Conservation (phyloP, 495 filamentous ascomycete species). For the Penicillium maclennaniae region DNA sequence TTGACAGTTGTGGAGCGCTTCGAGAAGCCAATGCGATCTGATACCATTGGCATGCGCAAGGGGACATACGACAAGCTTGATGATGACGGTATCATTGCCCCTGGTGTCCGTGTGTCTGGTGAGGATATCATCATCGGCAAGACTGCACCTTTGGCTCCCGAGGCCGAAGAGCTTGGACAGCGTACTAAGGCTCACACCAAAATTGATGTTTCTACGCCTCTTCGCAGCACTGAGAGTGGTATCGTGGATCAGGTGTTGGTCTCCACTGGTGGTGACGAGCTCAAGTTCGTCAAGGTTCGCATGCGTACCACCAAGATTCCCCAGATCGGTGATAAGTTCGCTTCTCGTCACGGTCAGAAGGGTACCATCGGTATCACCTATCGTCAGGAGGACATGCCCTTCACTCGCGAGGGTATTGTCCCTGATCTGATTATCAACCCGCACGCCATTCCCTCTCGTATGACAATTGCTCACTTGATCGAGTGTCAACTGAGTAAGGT, state of each 20-base stretch:
- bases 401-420: conserved; percentile 83
- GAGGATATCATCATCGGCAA: conserved; percentile 99
- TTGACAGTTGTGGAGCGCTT: conserved; percentile 86
- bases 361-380: conserved; percentile 98
- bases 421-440: conserved; percentile 99
- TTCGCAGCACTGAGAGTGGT: conserved; percentile 92
- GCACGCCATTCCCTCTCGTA: conserved; percentile 98
- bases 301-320: conserved; percentile 97
- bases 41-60: conserved; percentile 86
- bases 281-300: conserved; percentile 93
- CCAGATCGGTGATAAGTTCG: conserved; percentile 99
- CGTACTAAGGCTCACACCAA: conserved; percentile 85
- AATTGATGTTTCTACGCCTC: conserved; percentile 88
- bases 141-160: conserved; percentile 87
- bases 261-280: conserved; percentile 78
- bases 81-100: conserved; percentile 88
- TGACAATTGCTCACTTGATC: conserved; percentile 99
- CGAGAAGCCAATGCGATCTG: conserved; percentile 84
- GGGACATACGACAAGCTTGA: conserved; percentile 98
- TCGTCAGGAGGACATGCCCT: conserved; percentile 97
- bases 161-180: conserved; percentile 91
- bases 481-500: conserved; percentile 98
- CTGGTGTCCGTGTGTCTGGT: conserved; percentile 88
- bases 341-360: conserved; percentile 98
- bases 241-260: conserved; percentile 92